Evolutionary conservation across 306 rosid genomes (phyloP).

Genomic region (Fragaria nilgerrensis): DNA sequence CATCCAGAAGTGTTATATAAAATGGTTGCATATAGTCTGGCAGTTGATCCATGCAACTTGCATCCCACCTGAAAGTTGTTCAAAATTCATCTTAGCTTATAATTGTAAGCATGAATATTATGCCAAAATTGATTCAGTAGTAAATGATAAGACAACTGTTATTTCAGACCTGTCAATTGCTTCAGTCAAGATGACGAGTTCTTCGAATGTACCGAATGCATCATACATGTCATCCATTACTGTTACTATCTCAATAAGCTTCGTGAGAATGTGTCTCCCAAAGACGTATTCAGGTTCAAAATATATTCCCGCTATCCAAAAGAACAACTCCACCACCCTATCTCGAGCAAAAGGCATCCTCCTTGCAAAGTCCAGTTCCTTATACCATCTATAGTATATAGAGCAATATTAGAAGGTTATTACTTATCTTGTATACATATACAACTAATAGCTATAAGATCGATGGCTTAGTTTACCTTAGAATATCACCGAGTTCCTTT

Average conservation of each 20-base stretch:
- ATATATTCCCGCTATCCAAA: slow-evolving; percentile 6
- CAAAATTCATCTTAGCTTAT: background rate
- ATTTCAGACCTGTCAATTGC: slow-evolving; percentile 10
- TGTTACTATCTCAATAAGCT: background rate
- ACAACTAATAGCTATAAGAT: background rate
- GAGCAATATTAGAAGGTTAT: background rate
- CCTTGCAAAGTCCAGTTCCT: slow-evolving; percentile 20
- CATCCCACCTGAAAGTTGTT: slow-evolving; percentile 12
- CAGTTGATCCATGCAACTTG: slow-evolving; percentile 9
- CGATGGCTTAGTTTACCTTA: slow-evolving; percentile 4
- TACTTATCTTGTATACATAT: background rate
- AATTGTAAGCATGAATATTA: background rate
- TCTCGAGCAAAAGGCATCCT: slow-evolving; percentile 28
- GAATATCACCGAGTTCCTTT: slow-evolving; percentile 23
- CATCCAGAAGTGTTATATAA: slow-evolving; percentile 6
- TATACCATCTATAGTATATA: slow-evolving; percentile 35
- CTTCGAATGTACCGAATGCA: slow-evolving; percentile 9
- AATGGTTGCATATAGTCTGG: slow-evolving; percentile 19
- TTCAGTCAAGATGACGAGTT: slow-evolving; percentile 11
- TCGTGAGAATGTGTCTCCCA: slow-evolving; percentile 23
- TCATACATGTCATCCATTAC: slow-evolving; percentile 38
- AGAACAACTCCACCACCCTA: slow-evolving; percentile 38
- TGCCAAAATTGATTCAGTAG: background rate
- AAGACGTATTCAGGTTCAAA: slow-evolving; percentile 9
- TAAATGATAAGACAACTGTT: background rate